Percentiles rank a stretch among this genome's conserved stretches.
These are phyloP conservation scores for Guillardia theta DNA, from an alignment of 78 protist species.

Conservation along the genomic window DNA sequence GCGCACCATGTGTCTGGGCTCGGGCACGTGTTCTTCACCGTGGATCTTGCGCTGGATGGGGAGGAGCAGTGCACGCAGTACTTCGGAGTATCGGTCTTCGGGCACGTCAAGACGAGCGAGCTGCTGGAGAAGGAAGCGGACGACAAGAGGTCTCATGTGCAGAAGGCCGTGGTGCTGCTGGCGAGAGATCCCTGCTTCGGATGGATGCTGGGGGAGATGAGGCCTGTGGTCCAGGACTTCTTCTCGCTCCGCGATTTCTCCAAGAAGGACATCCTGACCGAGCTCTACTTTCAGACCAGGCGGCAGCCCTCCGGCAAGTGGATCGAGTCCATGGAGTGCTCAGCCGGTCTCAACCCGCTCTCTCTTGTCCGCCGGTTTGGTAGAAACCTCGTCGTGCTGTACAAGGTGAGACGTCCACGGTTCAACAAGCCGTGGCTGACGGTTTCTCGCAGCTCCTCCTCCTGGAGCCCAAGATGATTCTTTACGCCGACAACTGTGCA, in stretches of 20 bases:
- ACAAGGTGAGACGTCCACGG: too few species aligned
- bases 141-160: not conserved
- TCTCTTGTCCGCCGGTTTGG: not conserved
- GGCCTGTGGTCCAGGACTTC: not conserved
- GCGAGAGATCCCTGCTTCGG: not conserved
- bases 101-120: not conserved
- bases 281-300: not conserved
- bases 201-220: not conserved
- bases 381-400: not conserved
- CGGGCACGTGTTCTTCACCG: not conserved
- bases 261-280: not conserved
- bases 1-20: not conserved
- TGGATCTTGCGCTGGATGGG: not conserved
- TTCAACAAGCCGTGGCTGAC: too few species aligned
- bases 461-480: not conserved
- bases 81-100: not conserved
- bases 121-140: not conserved
- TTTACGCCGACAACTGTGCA: not conserved
- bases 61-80: not conserved
- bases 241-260: not conserved
- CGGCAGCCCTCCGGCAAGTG: not conserved
- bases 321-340: not conserved
- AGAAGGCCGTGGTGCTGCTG: not conserved
- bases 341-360: not conserved
- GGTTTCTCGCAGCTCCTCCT: too few species aligned